Base-by-base conservation (phyloP, 805 yeast species). In the Vanderwaltozyma polyspora region DNA sequence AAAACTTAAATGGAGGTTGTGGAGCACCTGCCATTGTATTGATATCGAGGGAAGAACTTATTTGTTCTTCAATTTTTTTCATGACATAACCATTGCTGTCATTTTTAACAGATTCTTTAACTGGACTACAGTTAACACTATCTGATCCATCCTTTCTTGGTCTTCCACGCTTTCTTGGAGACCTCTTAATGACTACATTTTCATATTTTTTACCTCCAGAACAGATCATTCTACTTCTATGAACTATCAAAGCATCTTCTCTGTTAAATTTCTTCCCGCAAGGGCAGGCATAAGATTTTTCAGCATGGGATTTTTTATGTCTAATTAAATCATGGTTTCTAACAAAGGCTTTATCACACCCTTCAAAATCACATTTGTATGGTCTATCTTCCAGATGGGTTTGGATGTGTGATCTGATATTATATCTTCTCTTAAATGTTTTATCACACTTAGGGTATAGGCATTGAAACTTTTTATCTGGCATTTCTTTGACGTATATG, bases 381-480 rank as follows among this genome's bases (percentile, higher is more conserved):
- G 99, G 99, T 43, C 96, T 67, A 57, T 91, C 97, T 52, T 89
- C 78, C 32, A 91, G 62, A 63, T 91, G 99, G 0, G 98, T 91
- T 54, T 91, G 98, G 36, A 91, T 86, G 55, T 91, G 99, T 0
- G 95, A 84, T 43, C 97, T 67, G 11, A 85, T 83, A 50, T 91
- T 91, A 60, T 93, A 91, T 31, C 95, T 67, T 49, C 98, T 68
- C 6, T 86, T 76, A 58, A 91, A 89, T 35, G 70, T 63, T 59
- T 91, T 86, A 10, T 81, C 81, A 60, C 99, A 91, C 36, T 68
- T 66, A 14, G 79, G 72, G 55, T 66, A 89, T 37, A 70, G 67
- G 57, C 99, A 91, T 25, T 76, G 67, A 60, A 70, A 93, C 19
- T 68, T 65, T 41, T 78, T 81, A 32, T 79, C 72, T 44, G 81